Evolutionary conservation across 2,329 filamentous ascomycete species (phyloP).

Genomic region (Exophiala aquamarina): DNA sequence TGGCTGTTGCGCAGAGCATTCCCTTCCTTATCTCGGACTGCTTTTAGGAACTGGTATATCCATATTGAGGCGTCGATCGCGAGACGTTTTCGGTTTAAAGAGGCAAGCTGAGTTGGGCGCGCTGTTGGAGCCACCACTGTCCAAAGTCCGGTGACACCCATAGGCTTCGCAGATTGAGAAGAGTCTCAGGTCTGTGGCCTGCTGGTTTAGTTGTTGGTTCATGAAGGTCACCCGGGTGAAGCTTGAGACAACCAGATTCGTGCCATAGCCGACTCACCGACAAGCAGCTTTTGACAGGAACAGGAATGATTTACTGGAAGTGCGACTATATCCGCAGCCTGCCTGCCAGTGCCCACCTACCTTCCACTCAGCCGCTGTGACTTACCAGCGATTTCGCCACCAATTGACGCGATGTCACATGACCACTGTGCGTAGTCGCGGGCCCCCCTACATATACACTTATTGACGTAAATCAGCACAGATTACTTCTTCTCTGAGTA

Average conservation of each 20-base stretch:
- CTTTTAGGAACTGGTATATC: slow-evolving; percentile 99
- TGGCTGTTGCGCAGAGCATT: slow-evolving; percentile 95
- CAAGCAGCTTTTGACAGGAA: no score
- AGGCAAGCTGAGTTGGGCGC: slow-evolving; percentile 92
- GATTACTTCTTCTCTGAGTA: no score
- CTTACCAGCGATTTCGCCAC: slow-evolving; percentile 2
- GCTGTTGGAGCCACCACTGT: slow-evolving; percentile 93
- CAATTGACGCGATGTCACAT: slow-evolving; percentile 15
- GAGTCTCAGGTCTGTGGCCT: neutral
- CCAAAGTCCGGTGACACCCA: slow-evolving; percentile 99
- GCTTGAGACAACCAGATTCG: neutral
- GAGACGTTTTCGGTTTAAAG: slow-evolving; percentile 91
- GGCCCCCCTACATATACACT: slow-evolving; percentile 1
- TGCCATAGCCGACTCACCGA: no score
- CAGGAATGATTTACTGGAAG: no score
- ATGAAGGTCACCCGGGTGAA: no score
- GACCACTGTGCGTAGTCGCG: neutral
- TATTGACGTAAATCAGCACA: no score
- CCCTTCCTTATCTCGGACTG: slow-evolving; percentile 96
- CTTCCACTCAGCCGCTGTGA: no score
- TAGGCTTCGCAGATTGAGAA: slow-evolving; percentile 38
- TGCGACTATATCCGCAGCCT: no score
- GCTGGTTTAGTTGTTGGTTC: no score
- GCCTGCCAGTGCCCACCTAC: no score
- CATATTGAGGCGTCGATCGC: slow-evolving; percentile 98